Conservation (phyloP, 495 filamentous ascomycete species). For the Trichoderma virens region DNA sequence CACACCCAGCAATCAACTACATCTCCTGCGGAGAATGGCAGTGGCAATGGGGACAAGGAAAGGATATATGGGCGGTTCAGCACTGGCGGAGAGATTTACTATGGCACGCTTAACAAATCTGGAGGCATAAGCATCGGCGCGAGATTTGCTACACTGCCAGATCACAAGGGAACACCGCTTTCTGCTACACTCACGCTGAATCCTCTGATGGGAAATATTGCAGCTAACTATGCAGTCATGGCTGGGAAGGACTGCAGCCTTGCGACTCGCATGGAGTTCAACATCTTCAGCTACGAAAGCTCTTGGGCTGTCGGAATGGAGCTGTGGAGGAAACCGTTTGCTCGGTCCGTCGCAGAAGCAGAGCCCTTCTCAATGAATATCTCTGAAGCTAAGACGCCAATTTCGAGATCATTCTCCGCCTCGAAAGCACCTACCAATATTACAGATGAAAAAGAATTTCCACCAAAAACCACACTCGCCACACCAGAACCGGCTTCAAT, state of each 20-base stretch:
- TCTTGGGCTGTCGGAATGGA: slow-evolving; percentile 86
- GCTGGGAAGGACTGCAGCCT: slow-evolving; percentile 74
- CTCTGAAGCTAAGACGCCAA: slow-evolving; percentile 5
- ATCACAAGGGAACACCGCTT: slow-evolving; percentile 74
- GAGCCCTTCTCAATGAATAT: slow-evolving; percentile 21
- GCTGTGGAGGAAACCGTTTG: slow-evolving; percentile 60
- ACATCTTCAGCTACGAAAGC: slow-evolving; percentile 96
- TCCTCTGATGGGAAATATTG: slow-evolving; percentile 86
- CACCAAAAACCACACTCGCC: background rate
- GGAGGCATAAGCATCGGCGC: slow-evolving; percentile 72
- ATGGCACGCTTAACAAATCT: slow-evolving; percentile 83
- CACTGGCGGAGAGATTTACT: slow-evolving; percentile 89
- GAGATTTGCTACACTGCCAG: slow-evolving; percentile 85
- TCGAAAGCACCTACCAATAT: background rate
- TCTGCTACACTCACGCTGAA: slow-evolving; percentile 89
- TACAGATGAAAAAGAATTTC: background rate
- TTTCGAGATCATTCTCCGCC: background rate
- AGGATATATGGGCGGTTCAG: slow-evolving; percentile 61
- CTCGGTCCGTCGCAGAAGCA: slow-evolving; percentile 29
- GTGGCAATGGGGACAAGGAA: slow-evolving; percentile 25
- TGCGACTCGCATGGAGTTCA: slow-evolving; percentile 89
- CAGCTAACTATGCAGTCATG: slow-evolving; percentile 80
- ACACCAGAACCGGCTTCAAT: slow-evolving; percentile 16
- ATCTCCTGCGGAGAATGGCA: slow-evolving; percentile 16
- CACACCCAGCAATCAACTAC: slow-evolving; percentile 16